Base-by-base conservation (phyloP, 805 yeast genomes). In the Monosporozyma siamensis region DNA sequence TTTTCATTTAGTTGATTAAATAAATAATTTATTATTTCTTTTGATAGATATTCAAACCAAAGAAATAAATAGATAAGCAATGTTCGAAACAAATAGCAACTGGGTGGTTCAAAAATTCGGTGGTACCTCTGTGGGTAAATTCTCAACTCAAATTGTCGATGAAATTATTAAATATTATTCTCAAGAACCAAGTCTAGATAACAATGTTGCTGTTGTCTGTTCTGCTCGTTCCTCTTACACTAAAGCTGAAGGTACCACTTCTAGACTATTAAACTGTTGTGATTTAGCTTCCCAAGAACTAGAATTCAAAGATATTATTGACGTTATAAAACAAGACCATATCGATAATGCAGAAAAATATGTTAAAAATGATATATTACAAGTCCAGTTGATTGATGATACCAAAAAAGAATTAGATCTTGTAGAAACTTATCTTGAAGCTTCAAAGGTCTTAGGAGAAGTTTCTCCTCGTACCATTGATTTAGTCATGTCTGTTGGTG, bases 71-170 rank as follows among this genome's bases (percentile, higher is more conserved):
- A 31, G 37, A 39, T 31, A 23, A 34, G 24, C 12, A 37, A 40
- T 44, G 47, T 23, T 29, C 17, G 39, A 46, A n/a, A 17, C 31
- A 10, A 32, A 21, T 6, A 30, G 49, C 14, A 75, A 75, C 14
- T 82, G 90, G 89, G 63, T 83, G 3, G 83, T 92, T 6, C 98
- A 92, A 63, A 92, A 92, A 64, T 92, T 86, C 56, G 98, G 98
- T 39, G 98, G 98, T 42, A 92, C 98, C 12, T 80, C 92, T 38
- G 96, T 92, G 25, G 98, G 98, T 18, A 92, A 92, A 61, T 89
- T 92, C 63, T 85, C 96, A 8, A 78, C 74, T 40, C 75, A 81
- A 50, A 92, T 92, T 43, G 88, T 87, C 22, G 82, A 83, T 46
- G 85, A 87, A 50, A 87, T 92, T 39, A 84, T 92, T 38, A 78